Percentiles rank a stretch among this genome's conserved stretches.
Conservation (phyloP, 2,329 filamentous ascomycete genomes). For the Ceratocystis ficicola region DNA sequence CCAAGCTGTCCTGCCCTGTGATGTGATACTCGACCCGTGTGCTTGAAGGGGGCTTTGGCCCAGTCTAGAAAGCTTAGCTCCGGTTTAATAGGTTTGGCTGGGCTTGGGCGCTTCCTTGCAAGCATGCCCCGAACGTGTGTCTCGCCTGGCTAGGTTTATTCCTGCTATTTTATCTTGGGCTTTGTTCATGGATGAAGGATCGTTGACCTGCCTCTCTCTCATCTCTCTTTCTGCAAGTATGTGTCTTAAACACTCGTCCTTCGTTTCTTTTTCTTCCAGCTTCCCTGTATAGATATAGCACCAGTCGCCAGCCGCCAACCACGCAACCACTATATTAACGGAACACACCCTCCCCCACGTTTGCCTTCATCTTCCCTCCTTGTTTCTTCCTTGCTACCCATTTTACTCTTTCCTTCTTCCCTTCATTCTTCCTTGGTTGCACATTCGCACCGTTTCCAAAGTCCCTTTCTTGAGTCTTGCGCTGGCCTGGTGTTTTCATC, state of each 20-base stretch:
- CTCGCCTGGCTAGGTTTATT: not conserved
- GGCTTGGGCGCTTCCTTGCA: not conserved
- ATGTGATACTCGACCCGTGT: too few species aligned
- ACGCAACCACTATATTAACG: conserved; percentile 13
- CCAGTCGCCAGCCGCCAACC: not conserved
- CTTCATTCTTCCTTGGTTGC: conserved; percentile 3
- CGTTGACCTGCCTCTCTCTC: not conserved
- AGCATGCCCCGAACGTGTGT: too few species aligned
- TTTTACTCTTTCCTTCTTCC: not conserved
- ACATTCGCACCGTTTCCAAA: not conserved
- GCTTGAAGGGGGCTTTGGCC: too few species aligned
- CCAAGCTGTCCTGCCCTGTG: too few species aligned
- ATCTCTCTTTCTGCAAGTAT: too few species aligned
- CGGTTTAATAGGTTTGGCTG: too few species aligned
- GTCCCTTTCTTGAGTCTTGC: not conserved
- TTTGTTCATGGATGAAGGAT: not conserved
- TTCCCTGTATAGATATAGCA: not conserved
- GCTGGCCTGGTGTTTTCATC: not conserved
- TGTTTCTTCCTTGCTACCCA: not conserved
- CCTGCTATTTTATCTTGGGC: not conserved
- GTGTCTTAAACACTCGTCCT: not conserved
- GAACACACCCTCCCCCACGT: not conserved
- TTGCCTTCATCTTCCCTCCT: not conserved
- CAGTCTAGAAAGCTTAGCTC: too few species aligned
- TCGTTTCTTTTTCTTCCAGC: not conserved